Percentiles rank a stretch among this genome's conserved stretches.
These are phyloP conservation scores for Wolfiporia cocos DNA, from an alignment of 1,284 basidiomycete species.

Conservation along the genomic window DNA sequence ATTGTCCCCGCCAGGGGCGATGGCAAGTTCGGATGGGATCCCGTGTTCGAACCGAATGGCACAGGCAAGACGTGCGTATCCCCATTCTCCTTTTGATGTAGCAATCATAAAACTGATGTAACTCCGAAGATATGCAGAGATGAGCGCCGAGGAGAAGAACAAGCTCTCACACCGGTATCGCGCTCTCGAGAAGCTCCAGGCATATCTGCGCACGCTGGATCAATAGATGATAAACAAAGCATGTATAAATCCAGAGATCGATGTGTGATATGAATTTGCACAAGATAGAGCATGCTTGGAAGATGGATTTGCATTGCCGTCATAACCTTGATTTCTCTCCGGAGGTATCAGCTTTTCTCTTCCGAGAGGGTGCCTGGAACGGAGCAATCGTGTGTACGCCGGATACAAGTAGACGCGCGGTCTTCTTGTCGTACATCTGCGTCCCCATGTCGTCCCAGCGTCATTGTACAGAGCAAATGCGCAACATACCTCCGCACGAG, in stretches of 20 bases:
- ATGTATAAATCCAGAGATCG: too few relatives aligned
- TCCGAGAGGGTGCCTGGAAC: constrained; percentile 1
- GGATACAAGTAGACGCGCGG: constrained; percentile 18
- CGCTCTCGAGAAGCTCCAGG: constrained; percentile 78
- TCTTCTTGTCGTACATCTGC: constrained; percentile 23
- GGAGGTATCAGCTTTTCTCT: background rate
- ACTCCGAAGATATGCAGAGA: constrained; percentile 82
- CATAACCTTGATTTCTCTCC: constrained; percentile 1
- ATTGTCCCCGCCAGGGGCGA: constrained; percentile 87
- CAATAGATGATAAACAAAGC: too few relatives aligned
- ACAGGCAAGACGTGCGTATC: constrained; percentile 70
- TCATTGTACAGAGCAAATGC: too few relatives aligned
- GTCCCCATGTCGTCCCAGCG: too few relatives aligned
- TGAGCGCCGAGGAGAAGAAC: constrained; percentile 84
- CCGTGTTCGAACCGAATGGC: constrained; percentile 79
- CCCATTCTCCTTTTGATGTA: background rate
- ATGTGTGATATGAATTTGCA: too few relatives aligned
- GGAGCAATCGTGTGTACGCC: constrained; percentile 20
- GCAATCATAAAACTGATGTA: constrained; percentile 4
- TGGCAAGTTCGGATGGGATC: constrained; percentile 84
- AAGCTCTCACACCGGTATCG: constrained; percentile 85
- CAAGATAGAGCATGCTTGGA: too few relatives aligned
- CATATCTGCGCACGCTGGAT: constrained; percentile 43
- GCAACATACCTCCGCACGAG: constrained; percentile 24
- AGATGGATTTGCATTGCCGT: too few relatives aligned